Evolutionary conservation across 345 rosid species (phyloP).

Genomic region (Lagerstroemia speciosa): DNA sequence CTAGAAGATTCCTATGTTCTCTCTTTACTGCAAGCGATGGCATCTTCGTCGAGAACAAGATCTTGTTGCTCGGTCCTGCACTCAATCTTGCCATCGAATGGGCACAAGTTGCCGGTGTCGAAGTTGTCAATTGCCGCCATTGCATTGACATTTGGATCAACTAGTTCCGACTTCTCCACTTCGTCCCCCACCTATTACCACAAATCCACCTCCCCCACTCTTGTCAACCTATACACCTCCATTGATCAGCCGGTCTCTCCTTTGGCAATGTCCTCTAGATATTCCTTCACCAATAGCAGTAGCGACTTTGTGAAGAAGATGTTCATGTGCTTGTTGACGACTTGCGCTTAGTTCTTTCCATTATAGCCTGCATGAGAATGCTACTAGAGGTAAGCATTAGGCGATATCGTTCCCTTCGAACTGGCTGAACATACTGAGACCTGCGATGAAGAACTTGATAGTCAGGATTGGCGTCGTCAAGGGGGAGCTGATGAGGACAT

Average conservation of each 20-base stretch:
- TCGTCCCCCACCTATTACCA: conserved; percentile 17
- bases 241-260: conserved; percentile 53
- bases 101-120: conserved; percentile 20
- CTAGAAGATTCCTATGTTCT: not conserved
- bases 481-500: conserved; percentile 83
- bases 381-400: conserved; percentile 14
- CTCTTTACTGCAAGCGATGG: conserved; percentile 7
- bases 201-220: conserved; percentile 59
- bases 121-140: conserved; percentile 24
- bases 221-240: conserved; percentile 48
- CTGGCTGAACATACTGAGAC: conserved; percentile 63
- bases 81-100: conserved; percentile 36
- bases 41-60: conserved; percentile 35
- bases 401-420: conserved; percentile 32
- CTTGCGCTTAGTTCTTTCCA: conserved; percentile 80
- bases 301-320: conserved; percentile 31
- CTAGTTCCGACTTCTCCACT: conserved; percentile 13
- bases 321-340: conserved; percentile 85
- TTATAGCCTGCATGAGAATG: conserved; percentile 58
- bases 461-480: conserved; percentile 89
- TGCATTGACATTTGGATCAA: conserved; percentile 46
- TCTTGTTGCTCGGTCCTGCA: conserved; percentile 47
- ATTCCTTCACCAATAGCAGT: conserved; percentile 17
- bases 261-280: conserved; percentile 24
- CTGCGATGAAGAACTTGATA: conserved; percentile 81